phyloP scores from a whole-genome alignment of 2,329 filamentous ascomycete species.

The Xylariaceae sp. region DNA sequence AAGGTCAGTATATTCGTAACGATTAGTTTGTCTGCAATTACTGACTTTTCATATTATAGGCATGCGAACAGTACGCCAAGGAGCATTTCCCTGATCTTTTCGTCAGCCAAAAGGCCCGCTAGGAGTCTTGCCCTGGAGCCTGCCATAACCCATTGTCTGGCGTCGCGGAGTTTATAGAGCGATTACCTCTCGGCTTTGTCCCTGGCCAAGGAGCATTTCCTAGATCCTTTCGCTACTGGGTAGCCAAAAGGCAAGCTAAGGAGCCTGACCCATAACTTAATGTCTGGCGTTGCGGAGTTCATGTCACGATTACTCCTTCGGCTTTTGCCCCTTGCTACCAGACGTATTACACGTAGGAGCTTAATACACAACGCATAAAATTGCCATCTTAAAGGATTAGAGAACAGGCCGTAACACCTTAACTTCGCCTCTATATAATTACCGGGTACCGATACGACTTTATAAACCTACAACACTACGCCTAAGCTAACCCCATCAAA shows the following conservation, averaged over 20 bases:
- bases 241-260: too few species aligned
- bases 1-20: constrained; percentile 66
- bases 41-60: constrained; percentile 53
- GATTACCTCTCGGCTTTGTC: background rate
- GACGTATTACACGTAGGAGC: constrained; percentile 6
- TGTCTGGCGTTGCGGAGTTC: too few species aligned
- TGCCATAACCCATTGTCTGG: background rate
- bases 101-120: constrained; percentile 39
- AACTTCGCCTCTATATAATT: constrained; percentile 17
- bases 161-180: background rate
- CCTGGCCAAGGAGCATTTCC: too few species aligned
- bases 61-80: constrained; percentile 92
- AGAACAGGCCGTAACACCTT: background rate
- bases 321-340: too few species aligned
- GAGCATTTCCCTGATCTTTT: constrained; percentile 77
- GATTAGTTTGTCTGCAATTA: background rate
- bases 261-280: too few species aligned
- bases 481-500: background rate
- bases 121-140: constrained; percentile 20
- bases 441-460: background rate
- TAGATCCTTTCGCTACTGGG: too few species aligned
- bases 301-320: too few species aligned
- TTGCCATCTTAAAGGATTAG: constrained; percentile 3
- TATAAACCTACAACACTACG: background rate
- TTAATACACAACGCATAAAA: constrained; percentile 17